Percentiles rank a stretch among this genome's conserved stretches.
phyloP scores from a whole-genome alignment of 176 grass and related monocot genomes.

The Hsuehochloa calcarea region DNA sequence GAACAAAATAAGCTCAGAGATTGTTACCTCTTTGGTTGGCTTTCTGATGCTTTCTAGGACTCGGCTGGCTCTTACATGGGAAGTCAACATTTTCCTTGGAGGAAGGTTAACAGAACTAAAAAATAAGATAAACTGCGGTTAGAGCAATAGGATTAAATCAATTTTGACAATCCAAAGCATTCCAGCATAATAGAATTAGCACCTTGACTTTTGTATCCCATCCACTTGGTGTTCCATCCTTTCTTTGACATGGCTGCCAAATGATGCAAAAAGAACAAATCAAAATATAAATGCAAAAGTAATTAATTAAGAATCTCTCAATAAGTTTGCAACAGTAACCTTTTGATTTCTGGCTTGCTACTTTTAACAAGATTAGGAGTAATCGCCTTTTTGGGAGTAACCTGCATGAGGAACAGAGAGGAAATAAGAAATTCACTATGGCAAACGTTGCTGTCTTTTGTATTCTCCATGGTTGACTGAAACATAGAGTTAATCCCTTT shows the following conservation, averaged over 20 bases:
- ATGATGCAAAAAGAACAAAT: conserved; percentile 8
- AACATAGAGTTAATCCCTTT: conserved; percentile 13
- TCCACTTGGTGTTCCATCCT: conserved; percentile 24
- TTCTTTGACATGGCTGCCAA: conserved; percentile 23
- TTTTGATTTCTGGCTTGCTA: conserved; percentile 49
- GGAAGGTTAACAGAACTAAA: conserved; percentile 61
- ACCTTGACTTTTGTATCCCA: conserved; percentile 67
- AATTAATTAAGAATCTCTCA: conserved; percentile 11
- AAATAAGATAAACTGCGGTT: background rate
- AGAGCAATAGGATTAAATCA: conserved; percentile 29
- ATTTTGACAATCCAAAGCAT: conserved; percentile 22
- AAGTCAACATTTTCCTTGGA: conserved; percentile 48
- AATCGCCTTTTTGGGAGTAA: conserved; percentile 51
- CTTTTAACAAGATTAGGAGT: conserved; percentile 48
- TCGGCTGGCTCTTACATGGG: conserved; percentile 31
- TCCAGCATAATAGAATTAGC: conserved; percentile 26
- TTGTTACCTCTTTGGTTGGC: conserved; percentile 54
- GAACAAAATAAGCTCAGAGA: conserved; percentile 5
- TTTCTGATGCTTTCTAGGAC: conserved; percentile 33
- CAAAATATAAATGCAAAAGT: conserved; percentile 29
- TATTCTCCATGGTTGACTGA: conserved; percentile 7
- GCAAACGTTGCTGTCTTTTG: background rate
- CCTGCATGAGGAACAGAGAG: conserved; percentile 49
- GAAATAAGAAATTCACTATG: conserved; percentile 3
- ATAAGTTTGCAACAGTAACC: conserved; percentile 37